Evolutionary conservation across 2,329 filamentous ascomycete species (phyloP).

Genomic region (Fusarium pilosicola): DNA sequence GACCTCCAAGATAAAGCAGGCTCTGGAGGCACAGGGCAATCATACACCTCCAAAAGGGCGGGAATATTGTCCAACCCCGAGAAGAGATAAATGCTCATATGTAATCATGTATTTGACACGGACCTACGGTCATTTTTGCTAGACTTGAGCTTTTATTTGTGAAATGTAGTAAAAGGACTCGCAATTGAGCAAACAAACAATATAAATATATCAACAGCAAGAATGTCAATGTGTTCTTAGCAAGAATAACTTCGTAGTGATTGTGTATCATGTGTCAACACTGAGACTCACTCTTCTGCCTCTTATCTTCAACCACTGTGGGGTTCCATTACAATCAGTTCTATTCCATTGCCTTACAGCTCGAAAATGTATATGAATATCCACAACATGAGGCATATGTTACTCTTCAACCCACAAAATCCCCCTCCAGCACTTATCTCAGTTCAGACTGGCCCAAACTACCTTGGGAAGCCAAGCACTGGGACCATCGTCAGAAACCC

Average conservation of each 20-base stretch:
- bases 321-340: neutral
- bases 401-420: neutral
- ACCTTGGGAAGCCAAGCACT: conserved; percentile 1
- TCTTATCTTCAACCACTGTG: neutral
- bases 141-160: neutral
- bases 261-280: neutral
- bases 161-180: neutral
- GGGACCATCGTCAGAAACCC: conserved; percentile 1
- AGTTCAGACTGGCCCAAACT: neutral
- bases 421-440: neutral
- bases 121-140: neutral
- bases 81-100: neutral
- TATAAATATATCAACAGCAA: neutral
- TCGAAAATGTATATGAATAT: neutral
- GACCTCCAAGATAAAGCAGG: neutral
- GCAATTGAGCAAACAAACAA: neutral
- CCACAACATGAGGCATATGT: conserved; percentile 2
- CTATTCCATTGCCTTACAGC: neutral
- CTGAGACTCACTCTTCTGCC: neutral
- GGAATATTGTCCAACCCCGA: neutral
- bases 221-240: neutral
- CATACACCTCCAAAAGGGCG: neutral
- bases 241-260: too few relatives aligned
- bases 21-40: neutral
- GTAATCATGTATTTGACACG: neutral